These are phyloP conservation scores for Centella asiatica DNA, from an alignment of 129 eudicot species.

Conservation along the genomic window DNA sequence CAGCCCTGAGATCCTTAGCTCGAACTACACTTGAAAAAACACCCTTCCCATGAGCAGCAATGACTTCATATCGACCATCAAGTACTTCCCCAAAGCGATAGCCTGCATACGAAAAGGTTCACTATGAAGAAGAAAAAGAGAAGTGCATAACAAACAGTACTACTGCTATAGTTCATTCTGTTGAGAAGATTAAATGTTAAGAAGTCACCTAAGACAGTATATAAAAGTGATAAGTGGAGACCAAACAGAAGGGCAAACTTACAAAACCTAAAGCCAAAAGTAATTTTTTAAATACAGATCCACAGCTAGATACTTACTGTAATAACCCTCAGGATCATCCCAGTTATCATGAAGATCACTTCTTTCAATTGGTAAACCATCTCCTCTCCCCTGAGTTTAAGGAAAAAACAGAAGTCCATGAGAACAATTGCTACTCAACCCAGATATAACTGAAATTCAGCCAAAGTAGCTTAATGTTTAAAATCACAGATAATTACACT, in stretches of 20 bases:
- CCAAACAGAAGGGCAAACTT: too few species aligned
- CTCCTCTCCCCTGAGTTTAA: slow-evolving; percentile 65
- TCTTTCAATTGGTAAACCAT: slow-evolving; percentile 58
- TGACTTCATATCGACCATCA: slow-evolving; percentile 89
- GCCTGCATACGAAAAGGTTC: slow-evolving; percentile 31
- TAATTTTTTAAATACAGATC: not conserved
- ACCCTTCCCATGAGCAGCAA: slow-evolving; percentile 99
- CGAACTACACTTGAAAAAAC: slow-evolving; percentile 97
- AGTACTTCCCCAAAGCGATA: slow-evolving; percentile 88
- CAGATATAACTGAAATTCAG: not conserved
- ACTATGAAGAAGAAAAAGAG: slow-evolving; percentile 1
- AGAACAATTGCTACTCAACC: not conserved
- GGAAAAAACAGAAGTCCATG: not conserved
- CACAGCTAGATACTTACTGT: slow-evolving; percentile 51
- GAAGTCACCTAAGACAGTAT: too few species aligned
- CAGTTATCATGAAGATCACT: slow-evolving; percentile 88
- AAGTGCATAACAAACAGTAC: not conserved
- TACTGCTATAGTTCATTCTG: not conserved
- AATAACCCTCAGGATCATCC: slow-evolving; percentile 97
- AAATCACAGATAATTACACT: not conserved
- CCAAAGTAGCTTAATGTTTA: not conserved
- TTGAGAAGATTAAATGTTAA: too few species aligned
- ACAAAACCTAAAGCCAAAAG: too few species aligned
- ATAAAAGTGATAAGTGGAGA: too few species aligned
- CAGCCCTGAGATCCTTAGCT: slow-evolving; percentile 95